A percentile compares a stretch with the other conserved stretches of the same genome.
Conservation (phyloP, 805 yeast species). For the Candida schatavii region DNA sequence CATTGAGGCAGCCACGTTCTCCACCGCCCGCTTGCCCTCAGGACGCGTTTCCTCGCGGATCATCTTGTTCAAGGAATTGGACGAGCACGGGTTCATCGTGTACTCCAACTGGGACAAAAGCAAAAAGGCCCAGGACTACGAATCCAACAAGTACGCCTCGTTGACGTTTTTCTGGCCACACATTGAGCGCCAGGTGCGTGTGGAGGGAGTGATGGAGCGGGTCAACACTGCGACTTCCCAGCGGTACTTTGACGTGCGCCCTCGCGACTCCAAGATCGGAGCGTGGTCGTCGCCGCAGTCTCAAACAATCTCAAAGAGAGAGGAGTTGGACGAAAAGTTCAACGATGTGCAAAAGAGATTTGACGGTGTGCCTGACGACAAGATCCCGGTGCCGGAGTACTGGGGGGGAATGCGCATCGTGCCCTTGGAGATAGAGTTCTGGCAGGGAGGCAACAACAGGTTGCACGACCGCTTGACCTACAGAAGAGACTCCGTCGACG, state of each 20-base stretch:
- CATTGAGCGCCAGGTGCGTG: slow-evolving; percentile 86
- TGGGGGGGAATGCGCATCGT: slow-evolving; percentile 95
- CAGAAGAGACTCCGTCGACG: slow-evolving; percentile 48
- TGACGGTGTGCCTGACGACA: slow-evolving; percentile 50
- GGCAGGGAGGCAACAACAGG: slow-evolving; percentile 94
- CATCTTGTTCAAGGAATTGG: slow-evolving; percentile 87
- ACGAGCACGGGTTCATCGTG: slow-evolving; percentile 75
- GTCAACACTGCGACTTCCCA: slow-evolving; percentile 72
- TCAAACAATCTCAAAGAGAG: slow-evolving; percentile 52
- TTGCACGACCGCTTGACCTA: slow-evolving; percentile 85
- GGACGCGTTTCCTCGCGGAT: slow-evolving; percentile 88
- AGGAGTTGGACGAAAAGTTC: slow-evolving; percentile 58
- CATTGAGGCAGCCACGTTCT: slow-evolving; percentile 83
- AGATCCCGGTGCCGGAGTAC: slow-evolving; percentile 84
- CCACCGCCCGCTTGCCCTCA: slow-evolving; percentile 83
- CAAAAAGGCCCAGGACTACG: slow-evolving; percentile 72
- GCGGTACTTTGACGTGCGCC: slow-evolving; percentile 80
- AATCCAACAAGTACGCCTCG: slow-evolving; percentile 74
- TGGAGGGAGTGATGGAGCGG: slow-evolving; percentile 80
- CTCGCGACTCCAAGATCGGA: slow-evolving; percentile 89
- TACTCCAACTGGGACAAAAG: slow-evolving; percentile 92
- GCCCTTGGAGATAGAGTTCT: slow-evolving; percentile 90
- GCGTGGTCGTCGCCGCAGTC: slow-evolving; percentile 97
- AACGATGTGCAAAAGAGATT: slow-evolving; percentile 52
- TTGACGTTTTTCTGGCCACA: slow-evolving; percentile 90